Evolutionary conservation across 805 yeast genomes (phyloP).

Genomic region (Candida ipomoeae): DNA sequence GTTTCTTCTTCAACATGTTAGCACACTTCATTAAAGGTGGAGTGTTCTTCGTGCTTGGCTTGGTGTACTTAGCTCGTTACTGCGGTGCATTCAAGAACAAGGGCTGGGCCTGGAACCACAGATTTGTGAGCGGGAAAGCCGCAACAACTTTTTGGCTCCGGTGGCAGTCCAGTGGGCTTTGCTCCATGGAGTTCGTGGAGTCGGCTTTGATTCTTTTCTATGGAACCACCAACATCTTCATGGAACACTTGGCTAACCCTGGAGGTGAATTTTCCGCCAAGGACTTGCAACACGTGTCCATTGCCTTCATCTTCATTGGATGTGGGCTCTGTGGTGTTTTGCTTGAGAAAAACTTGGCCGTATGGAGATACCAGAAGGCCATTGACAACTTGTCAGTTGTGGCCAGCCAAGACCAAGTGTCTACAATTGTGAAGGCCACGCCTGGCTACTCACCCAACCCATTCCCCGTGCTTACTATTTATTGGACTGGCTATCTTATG

Average conservation of each 20-base stretch:
- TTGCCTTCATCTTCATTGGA: constrained; percentile 89
- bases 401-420: constrained; percentile 8
- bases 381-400: constrained; percentile 15
- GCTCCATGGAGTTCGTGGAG: constrained; percentile 86
- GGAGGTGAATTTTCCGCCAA: constrained; percentile 88
- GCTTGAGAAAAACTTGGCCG: constrained; percentile 60
- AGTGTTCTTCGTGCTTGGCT: constrained; percentile 72
- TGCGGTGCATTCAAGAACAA: constrained; percentile 70
- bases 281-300: constrained; percentile 85
- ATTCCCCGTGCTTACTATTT: constrained; percentile 87
- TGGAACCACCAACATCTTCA: constrained; percentile 83
- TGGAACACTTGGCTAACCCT: constrained; percentile 69
- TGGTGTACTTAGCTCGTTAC: constrained; percentile 78
- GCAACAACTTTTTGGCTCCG: constrained; percentile 33
- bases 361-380: constrained; percentile 54
- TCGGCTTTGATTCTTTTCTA: constrained; percentile 76
- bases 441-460: constrained; percentile 91
- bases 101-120: constrained; percentile 90
- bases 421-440: constrained; percentile 30
- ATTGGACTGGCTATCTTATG: constrained; percentile 96
- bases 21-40: constrained; percentile 98
- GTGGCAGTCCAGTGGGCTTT: constrained; percentile 42
- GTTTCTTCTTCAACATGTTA: constrained; percentile 67
- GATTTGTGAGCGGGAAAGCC: constrained; percentile 14
- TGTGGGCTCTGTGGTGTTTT: constrained; percentile 89